A percentile compares a stretch with the other conserved stretches of the same genome.
These are phyloP conservation scores for Cutaneotrichosporon cutaneum DNA, from an alignment of 1,284 basidiomycete species.

Conservation along the genomic window DNA sequence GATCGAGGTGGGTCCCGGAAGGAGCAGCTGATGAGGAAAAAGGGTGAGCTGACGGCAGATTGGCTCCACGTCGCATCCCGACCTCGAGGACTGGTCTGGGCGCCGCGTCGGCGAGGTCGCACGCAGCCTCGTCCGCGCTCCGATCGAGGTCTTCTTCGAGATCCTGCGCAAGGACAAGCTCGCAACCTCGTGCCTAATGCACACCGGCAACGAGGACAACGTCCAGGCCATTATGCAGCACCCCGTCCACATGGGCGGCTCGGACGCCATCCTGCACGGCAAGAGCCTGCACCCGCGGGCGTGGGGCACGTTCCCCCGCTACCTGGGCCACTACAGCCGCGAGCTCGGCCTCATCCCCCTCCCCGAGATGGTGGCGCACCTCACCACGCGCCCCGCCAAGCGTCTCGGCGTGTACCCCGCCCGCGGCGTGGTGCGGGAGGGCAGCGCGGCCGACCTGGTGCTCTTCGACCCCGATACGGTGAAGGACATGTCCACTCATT, in stretches of 20 bases:
- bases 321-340: constrained; percentile 43
- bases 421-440: constrained; percentile 38
- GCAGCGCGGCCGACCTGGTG: constrained; percentile 47
- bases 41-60: constrained; percentile 20
- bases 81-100: constrained; percentile 28
- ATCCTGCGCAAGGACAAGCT: constrained; percentile 44
- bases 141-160: constrained; percentile 44
- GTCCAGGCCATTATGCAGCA: constrained; percentile 47
- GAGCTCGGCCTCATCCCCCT: constrained; percentile 33
- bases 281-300: constrained; percentile 37
- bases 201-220: constrained; percentile 51
- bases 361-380: constrained; percentile 44
- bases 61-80: constrained; percentile 34
- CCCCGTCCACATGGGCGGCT: constrained; percentile 41
- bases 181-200: constrained; percentile 46
- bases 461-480: constrained; percentile 45
- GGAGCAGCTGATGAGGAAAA: too few species aligned
- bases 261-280: constrained; percentile 48
- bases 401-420: constrained; percentile 43
- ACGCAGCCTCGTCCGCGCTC: not conserved
- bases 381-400: constrained; percentile 49
- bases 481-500: constrained; percentile 39
- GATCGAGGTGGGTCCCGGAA: constrained; percentile 41
- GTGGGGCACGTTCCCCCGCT: constrained; percentile 48
- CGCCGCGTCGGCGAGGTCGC: constrained; percentile 34